Evolutionary conservation across 208 protist species (phyloP), one percentile per base, ranked within the genome.

Genomic region (Wallacemonas sp.): DNA sequence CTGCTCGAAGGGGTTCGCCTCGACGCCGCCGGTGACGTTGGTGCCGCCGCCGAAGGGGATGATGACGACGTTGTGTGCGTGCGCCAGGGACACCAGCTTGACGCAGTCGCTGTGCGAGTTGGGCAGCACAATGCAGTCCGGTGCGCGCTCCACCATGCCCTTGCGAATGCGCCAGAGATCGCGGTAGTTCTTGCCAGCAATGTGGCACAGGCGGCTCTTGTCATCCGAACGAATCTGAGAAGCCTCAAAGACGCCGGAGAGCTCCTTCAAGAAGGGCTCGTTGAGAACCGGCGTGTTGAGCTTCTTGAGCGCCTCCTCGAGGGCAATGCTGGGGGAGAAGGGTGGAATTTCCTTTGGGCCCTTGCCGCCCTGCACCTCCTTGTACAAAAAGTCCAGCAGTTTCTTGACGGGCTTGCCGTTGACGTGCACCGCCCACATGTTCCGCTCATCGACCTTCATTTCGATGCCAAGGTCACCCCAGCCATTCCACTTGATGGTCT

Each of bases 1-100:
- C 12, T 50, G 50, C 63, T 97, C 89, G 49, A 89, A 84, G 11
- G 93, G 92, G 72, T 91, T 85, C 1, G 91, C 89, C 76, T 94
- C 89, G 1, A 98, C 81, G 3, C 93, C 92, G 41, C 92, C 91
- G 0, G 92, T 94, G 23, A 98, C 96, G 73, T 93, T 97, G 36
- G 96, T 98, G 63, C 96, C 96, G 61, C 96, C 96, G 22, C 96
- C 96, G 69, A 97, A 98, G 11, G 96, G 94, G 45, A 98, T 92
- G 72, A 98, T 45, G 29, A 87, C 80, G 25, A 98, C 96, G 77
- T 98, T 93, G 79, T 97, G 87, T 70, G 86, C 82, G 54, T 95
- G 85, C 10, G 93, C 92, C 29, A 92, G 69, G 48, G 76, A 26
- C 75, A 98, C 78, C 48, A 98, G 78, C 28, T 73, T 78, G 4